A percentile compares a stretch with the other conserved stretches of the same genome.
These are phyloP conservation scores for Pugionium cornutum DNA, from an alignment of 345 rosid species.

Conservation along the genomic window DNA sequence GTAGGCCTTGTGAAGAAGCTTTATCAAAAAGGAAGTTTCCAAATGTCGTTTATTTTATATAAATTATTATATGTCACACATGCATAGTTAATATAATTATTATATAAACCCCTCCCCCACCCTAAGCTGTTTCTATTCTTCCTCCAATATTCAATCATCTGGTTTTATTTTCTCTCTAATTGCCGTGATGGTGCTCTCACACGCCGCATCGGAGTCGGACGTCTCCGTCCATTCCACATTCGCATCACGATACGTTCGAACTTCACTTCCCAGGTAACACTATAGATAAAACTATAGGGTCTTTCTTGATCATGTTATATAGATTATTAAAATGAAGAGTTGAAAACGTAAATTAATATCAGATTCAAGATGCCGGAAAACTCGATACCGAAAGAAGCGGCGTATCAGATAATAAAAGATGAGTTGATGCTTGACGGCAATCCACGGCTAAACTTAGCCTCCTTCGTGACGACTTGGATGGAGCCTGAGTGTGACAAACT, in stretches of 20 bases:
- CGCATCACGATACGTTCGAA: conserved; percentile 78
- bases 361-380: conserved; percentile 81
- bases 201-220: conserved; percentile 53
- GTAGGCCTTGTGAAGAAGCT: not conserved
- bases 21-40: conserved; percentile 26
- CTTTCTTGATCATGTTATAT: not conserved
- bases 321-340: not conserved
- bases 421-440: conserved; percentile 88
- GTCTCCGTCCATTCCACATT: conserved; percentile 75
- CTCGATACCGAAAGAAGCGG: conserved; percentile 91
- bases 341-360: conserved; percentile 7
- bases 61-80: conserved; percentile 4
- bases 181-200: conserved; percentile 61
- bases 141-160: conserved; percentile 3
- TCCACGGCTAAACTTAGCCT: conserved; percentile 86
- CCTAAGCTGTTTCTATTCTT: conserved; percentile 14
- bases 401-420: conserved; percentile 84
- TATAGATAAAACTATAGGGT: too few relatives aligned
- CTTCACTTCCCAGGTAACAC: conserved; percentile 63
- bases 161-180: conserved; percentile 1
- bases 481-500: conserved; percentile 95
- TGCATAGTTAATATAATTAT: not conserved
- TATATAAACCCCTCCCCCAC: conserved; percentile 24
- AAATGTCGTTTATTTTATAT: not conserved
- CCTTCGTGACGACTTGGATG: conserved; percentile 95